Evolutionary conservation across 805 yeast species (phyloP), one percentile per base, ranked within the genome.

Genomic region (Jamesozyma gamospora): DNA sequence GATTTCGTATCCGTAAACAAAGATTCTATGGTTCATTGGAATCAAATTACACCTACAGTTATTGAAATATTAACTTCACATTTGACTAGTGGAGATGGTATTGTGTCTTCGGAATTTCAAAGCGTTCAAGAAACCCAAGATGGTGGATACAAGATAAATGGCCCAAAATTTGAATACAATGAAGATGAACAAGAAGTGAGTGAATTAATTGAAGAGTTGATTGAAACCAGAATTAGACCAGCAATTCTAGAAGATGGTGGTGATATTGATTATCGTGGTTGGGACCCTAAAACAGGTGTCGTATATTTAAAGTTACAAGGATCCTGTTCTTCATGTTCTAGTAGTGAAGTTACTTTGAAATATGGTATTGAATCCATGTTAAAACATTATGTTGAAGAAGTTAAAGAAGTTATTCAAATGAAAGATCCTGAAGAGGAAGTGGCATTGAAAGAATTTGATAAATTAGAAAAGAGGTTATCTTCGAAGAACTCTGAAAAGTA

Each of bases 201-300:
- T 33, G 77, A 83, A 25, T 82, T 88, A 82, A 86, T 92, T 53
- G 83, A 86, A 51, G 97, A 92, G 56, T 70, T 92, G 41, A 80
- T 94, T 41, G 94, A 83, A 44, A 92, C 98, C 2, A 77, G 96
- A 57, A 88, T 92, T 37, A 79, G 96, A 55, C 99, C 99, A 1
- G 96, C 97, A 1, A 87, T 92, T 42, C 95, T 87, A 65, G 99
- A 92, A 54, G 99, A 92, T 55, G 99, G 99, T 46, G 99, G 99
- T 27, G 97, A 92, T 56, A 79, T 92, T 45, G 88, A 85, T 51
- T 94, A 78, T 59, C 73, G 83, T 43, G 92, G 85, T 5, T 88
- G 84, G 56, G 85, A 84, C 41, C 86, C 82, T 46, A 84, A 80
- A 42, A 71, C 82, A 1, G 98, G 98, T 1, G 77, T 82, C 12